Conservation (phyloP, 1,139 yeast species). For the Yamadazyma blattariae region DNA sequence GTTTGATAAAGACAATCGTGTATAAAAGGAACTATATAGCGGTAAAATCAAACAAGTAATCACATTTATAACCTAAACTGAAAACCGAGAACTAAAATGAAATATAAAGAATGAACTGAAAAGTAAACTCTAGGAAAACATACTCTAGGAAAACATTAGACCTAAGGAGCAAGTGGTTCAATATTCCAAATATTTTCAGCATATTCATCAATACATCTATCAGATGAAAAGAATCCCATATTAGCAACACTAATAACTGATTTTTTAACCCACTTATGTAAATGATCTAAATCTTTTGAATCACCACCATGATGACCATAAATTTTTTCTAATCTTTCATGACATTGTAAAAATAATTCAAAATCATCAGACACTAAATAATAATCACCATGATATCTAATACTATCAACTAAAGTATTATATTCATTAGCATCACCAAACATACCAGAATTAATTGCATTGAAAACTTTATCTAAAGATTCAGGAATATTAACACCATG, state of each 20-base stretch:
- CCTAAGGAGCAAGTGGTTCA: conserved; percentile 52
- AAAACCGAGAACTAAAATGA: too few relatives aligned
- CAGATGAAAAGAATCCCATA: conserved; percentile 91
- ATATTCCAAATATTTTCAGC: conserved; percentile 93
- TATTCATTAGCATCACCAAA: conserved; percentile 76
- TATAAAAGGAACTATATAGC: too few relatives aligned
- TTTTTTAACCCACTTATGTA: conserved; percentile 72
- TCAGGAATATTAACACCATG: conserved; percentile 56
- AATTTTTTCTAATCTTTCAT: conserved; percentile 68
- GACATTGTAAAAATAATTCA: conserved; percentile 81
- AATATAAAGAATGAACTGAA: too few relatives aligned
- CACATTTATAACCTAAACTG: too few relatives aligned
- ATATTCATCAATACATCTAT: conserved; percentile 88
- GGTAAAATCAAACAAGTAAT: too few relatives aligned
- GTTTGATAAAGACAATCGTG: too few relatives aligned
- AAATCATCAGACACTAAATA: conserved; percentile 89
- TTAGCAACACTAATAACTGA: conserved; percentile 80
- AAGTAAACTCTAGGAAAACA: too few relatives aligned
- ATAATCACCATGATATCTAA: conserved; percentile 74
- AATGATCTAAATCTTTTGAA: conserved; percentile 47
- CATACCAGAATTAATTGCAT: conserved; percentile 62
- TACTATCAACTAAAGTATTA: conserved; percentile 64
- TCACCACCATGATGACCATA: conserved; percentile 52
- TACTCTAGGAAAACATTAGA: background rate
- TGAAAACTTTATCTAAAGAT: conserved; percentile 58